These are phyloP conservation scores for Neonectria coccinea DNA, from an alignment of 2,329 filamentous ascomycete genomes.

Conservation along the genomic window DNA sequence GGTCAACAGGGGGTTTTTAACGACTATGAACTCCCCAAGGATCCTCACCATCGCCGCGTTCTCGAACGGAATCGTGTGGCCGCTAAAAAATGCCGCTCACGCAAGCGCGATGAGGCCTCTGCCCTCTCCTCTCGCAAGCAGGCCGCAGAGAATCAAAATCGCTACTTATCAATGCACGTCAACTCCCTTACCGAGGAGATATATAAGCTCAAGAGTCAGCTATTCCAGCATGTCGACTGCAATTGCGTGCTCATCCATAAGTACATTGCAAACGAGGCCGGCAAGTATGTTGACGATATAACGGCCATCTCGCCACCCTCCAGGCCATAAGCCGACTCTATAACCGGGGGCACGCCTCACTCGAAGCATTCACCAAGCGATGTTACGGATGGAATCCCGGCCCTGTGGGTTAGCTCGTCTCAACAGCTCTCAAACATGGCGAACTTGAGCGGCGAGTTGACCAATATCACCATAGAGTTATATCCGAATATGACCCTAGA, in stretches of 20 bases:
- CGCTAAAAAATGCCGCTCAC: conserved; percentile 46
- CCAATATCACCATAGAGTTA: too few species aligned
- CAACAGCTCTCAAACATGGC: too few species aligned
- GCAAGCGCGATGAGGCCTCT: conserved; percentile 46
- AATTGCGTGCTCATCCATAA: conserved; percentile 47
- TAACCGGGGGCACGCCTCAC: too few species aligned
- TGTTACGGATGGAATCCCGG: too few species aligned
- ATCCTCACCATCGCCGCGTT: conserved; percentile 40
- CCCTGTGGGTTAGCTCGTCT: too few species aligned
- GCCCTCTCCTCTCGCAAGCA: conserved; percentile 45
- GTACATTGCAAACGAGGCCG: conserved; percentile 48
- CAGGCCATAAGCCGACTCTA: too few species aligned
- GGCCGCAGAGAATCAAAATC: conserved; percentile 45
- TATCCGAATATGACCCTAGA: too few species aligned
- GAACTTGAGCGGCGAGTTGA: too few species aligned
- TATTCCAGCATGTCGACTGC: conserved; percentile 46
- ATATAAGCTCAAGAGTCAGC: conserved; percentile 45
- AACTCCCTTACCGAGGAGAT: conserved; percentile 44
- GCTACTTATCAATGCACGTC: conserved; percentile 42
- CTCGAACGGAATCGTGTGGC: conserved; percentile 48
- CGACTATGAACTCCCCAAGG: conserved; percentile 32
- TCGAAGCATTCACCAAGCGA: too few species aligned
- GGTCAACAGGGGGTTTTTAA: too few species aligned
- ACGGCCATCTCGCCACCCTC: too few species aligned
- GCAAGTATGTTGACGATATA: too few species aligned